These are phyloP conservation scores for Colletotrichum gigasporum DNA, from an alignment of 2,329 filamentous ascomycete genomes.

Conservation along the genomic window DNA sequence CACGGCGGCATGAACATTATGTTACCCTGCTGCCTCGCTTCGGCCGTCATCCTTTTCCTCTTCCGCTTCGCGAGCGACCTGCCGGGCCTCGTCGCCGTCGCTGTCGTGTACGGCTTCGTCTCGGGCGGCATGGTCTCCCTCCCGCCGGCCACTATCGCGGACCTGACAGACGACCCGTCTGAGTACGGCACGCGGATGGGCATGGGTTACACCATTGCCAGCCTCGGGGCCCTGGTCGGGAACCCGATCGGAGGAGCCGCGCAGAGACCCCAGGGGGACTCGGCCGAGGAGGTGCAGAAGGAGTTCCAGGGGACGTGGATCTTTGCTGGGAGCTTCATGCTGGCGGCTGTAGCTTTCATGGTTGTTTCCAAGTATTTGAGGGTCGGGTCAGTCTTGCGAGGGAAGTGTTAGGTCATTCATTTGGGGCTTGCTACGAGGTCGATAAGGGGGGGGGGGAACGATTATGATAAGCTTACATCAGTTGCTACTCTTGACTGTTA, in stretches of 20 bases:
- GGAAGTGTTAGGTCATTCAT: constrained; percentile 22
- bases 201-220: constrained; percentile 31
- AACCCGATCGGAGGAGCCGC: constrained; percentile 29
- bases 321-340: constrained; percentile 23
- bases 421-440: no score
- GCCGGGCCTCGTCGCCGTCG: constrained; percentile 25
- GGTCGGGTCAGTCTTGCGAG: constrained; percentile 4
- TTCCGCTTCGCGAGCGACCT: constrained; percentile 11
- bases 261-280: neutral
- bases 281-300: neutral
- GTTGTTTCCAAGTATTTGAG: neutral
- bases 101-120: constrained; percentile 31
- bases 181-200: constrained; percentile 29
- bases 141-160: constrained; percentile 26
- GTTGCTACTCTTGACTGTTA: no score
- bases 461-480: no score
- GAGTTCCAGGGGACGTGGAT: constrained; percentile 26
- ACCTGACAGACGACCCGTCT: constrained; percentile 21
- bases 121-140: constrained; percentile 31
- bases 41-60: constrained; percentile 18
- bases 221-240: constrained; percentile 27
- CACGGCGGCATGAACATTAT: constrained; percentile 29
- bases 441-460: no score
- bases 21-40: constrained; percentile 23
- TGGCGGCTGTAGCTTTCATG: constrained; percentile 14